Evolutionary conservation across 768 basidiomycete species (phyloP), one percentile per base, ranked within the genome.

Genomic region (Naganishia vaughanmartiniae): DNA sequence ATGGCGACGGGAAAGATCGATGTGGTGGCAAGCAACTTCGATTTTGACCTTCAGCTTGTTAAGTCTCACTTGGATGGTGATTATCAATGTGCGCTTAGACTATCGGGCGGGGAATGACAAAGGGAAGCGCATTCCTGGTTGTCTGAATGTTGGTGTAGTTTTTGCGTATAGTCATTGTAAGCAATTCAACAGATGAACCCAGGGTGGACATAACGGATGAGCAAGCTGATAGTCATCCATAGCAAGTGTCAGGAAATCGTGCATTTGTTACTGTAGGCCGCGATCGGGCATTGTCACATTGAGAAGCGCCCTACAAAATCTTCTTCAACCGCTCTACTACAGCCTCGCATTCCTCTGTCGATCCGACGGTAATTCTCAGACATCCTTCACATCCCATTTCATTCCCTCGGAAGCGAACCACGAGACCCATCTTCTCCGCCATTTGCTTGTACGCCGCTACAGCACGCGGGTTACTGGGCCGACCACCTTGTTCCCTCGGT

Each of bases 361-460:
- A 91, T 0, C 96, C 96, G 15, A 98, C 84, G 3, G 95, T 97
- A 10, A 98, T 89, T 69, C 96, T 83, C 81, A 98, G 76, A 78
- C 92, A 95, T 0, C 89, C 96, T 36, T 84, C 83, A 74, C 96
- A 99, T 0, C 96, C 95, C 12, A 84, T 77, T 81, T 98, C 95
- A 19, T 84, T 83, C 0, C 96, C 96, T 66, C 96, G 84, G 82
- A 87, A 98, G 65, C 95, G 84, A 12, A 99, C 92, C 17, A 99
- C 96, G 0, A 99, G 89, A 0, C 89, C 90, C 72, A 87, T 85
- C 66, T 87, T 84, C 79, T 94, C 93, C 4, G 96, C 96, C 70
- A 98, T 84, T 12, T 85, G 82, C 77, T 87, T 89, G 82, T 98
- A 98, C 30, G 93, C 84, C 65, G 78, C 81, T 58, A 78, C 70